Evolutionary conservation across 2,329 filamentous ascomycete genomes (phyloP), one percentile per base, ranked within the genome.

Genomic region (Alternaria conjuncta): DNA sequence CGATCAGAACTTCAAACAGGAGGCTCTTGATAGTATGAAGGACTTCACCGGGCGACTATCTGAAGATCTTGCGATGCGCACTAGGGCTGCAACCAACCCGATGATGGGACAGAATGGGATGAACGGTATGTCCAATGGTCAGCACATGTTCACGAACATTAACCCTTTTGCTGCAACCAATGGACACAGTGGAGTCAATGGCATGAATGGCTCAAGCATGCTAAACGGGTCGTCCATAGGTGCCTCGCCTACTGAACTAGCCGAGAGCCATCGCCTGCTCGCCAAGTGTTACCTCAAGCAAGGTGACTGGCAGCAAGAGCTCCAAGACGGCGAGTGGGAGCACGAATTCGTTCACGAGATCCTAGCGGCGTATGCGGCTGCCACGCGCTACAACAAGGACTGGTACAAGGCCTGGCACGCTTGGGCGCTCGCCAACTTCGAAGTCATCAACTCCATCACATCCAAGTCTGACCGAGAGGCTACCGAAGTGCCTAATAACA

Each of bases 321-420:
- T 97, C 58, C 92, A 96, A 78, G 91, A 92, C 75, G 92, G 94
- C 56, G 91, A 96, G 69, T 99, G 96, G 96, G 90, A 93, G 68
- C 89, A 92, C 66, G 91, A 93, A 9, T 90, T 92, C 69, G 92
- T 97, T 5, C 88, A 92, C 55, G 95, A 98, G 57, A 94, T 99
- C 61, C 84, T 99, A 23, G 87, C 89, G n/a, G 94, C 96, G 2
- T 99, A 98, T 79, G 90, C 90, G 18, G 91, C 94, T 63, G 96
- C 96, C 2, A 99, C 96, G 2, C 90, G 93, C 63, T 97, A 96
- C 82, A 97, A 99, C 78, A 91, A 93, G 32, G 90, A 91, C 65
- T 99, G 95, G 89, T 99, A 99, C 84, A 99, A 99, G 82, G 96
- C 96, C 8, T 99, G 96, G 96, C 96, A 99, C 81, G 92, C 96